Conservation (phyloP, 1,284 basidiomycete genomes). For the Microbotryum silenes-acaulis region DNA sequence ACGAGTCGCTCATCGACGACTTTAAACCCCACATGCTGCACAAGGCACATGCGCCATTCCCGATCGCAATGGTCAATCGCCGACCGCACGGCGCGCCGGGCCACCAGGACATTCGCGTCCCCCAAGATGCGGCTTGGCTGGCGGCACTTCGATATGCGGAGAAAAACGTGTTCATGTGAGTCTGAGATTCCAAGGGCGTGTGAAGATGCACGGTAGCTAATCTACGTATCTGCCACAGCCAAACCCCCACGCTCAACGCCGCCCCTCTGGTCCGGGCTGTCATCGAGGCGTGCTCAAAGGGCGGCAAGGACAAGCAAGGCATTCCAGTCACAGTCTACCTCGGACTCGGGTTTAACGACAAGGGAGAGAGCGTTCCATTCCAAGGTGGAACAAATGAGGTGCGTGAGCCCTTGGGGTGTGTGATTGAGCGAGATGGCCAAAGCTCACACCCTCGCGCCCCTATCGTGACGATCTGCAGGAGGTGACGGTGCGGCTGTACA, state of each 20-base stretch:
- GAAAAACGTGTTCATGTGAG: conserved; percentile 61
- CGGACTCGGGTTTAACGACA: conserved; percentile 60
- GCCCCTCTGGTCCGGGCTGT: conserved; percentile 58
- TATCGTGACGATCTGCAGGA: conserved; percentile 37
- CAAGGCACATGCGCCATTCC: conserved; percentile 47
- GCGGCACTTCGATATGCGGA: conserved; percentile 61
- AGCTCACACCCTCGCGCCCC: not conserved
- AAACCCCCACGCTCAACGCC: conserved; percentile 69
- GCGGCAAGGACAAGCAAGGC: conserved; percentile 40
- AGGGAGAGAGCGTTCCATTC: conserved; percentile 62
- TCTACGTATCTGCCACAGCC: conserved; percentile 40
- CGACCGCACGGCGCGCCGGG: conserved; percentile 56
- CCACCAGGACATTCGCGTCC: conserved; percentile 53
- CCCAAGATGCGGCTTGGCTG: conserved; percentile 69
- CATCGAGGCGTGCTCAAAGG: conserved; percentile 55
- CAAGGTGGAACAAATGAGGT: conserved; percentile 70
- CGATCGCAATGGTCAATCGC: conserved; percentile 66
- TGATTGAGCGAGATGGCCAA: not conserved
- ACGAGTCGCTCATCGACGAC: conserved; percentile 45
- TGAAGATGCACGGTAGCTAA: too few relatives aligned
- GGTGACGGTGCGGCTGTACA: conserved; percentile 60
- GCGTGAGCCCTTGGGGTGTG: not conserved
- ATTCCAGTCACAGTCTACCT: conserved; percentile 59
- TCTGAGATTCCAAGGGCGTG: not conserved
- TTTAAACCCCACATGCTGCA: conserved; percentile 55